Base-by-base conservation (phyloP, 2,329 filamentous ascomycete species). In the Peltaster fructicola region DNA sequence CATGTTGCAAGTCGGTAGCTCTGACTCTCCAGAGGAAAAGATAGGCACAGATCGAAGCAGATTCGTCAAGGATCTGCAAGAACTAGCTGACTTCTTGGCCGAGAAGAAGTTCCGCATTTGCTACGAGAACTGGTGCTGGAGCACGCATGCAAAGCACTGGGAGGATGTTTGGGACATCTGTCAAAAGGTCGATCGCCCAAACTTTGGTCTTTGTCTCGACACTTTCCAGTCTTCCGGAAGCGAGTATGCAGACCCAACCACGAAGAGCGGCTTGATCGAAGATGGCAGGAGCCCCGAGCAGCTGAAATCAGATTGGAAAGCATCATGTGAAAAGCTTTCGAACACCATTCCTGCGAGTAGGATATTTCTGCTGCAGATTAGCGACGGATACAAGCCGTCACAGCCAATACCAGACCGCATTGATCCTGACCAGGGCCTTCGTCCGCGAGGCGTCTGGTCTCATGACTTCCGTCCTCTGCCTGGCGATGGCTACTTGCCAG, bases 121-220 rank as follows among this genome's bases (percentile, higher is more conserved):
- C 0, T 84, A 82, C 37, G 76, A 84, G 50, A 81, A 82, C 42
- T 82, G 75, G 74, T 80, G 75, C 49, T 84, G 76, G 77, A 70
- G 70, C 0, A 78, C 74, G 0, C 64, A 69, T 23, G 72, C 74
- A 0, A 64, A 71, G 0, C 59, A 53, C 1, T 85, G 76, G 77
- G 64, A 62, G 34, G 60, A 71, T 23, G 70, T 72, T 1, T 82
- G 73, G 73, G 52, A 65, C 2, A 71, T 82, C 8, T 71, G 79
- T 4, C 41, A 63, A 33, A 57, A 56, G 21, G 72, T 71, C 2
- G 52, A 77, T 35, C 51, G 69, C 3, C 55, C 59, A 0, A 82
- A 84, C 32, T 56, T 81, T 7, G 76, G 77, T 0, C 53, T 84
- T 0, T 84, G 76, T 36, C 61, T 85, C 2, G 76, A 85, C 37